Percentiles rank a stretch among this genome's conserved stretches.
Conservation (phyloP, 2,329 filamentous ascomycete species). For the Monosporascus sp. region DNA sequence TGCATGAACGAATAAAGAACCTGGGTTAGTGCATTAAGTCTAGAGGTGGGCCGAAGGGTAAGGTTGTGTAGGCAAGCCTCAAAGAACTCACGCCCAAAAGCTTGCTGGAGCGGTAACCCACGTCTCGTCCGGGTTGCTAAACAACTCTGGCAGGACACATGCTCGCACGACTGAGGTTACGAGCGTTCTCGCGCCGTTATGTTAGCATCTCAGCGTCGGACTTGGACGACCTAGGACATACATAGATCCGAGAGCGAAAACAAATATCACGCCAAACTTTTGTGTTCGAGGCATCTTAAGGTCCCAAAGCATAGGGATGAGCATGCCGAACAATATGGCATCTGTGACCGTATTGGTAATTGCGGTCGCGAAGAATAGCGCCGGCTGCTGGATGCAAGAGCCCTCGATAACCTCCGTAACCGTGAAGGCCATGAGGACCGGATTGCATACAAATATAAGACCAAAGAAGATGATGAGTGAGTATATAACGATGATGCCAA, state of each 20-base stretch:
- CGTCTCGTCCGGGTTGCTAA: constrained; percentile 1
- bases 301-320: constrained; percentile 32
- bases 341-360: constrained; percentile 36
- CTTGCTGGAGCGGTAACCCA: constrained; percentile 3
- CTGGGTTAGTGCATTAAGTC: not conserved
- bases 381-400: constrained; percentile 33
- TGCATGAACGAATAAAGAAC: not conserved
- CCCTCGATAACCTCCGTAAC: constrained; percentile 10
- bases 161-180: constrained; percentile 5
- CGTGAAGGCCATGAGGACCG: constrained; percentile 17
- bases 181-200: constrained; percentile 2
- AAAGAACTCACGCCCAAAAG: constrained; percentile 6
- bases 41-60: not conserved
- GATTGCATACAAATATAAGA: constrained; percentile 20
- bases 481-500: constrained; percentile 9
- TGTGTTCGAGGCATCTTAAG: constrained; percentile 34
- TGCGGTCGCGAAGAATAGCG: constrained; percentile 37
- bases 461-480: not conserved
- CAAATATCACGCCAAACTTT: constrained; percentile 31
- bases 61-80: not conserved
- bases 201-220: not conserved
- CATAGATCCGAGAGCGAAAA: constrained; percentile 36
- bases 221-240: constrained; percentile 3
- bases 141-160: constrained; percentile 1
- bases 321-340: constrained; percentile 33